Evolutionary conservation across 306 rosid species (phyloP).

Genomic region (Cajanus cajan): DNA sequence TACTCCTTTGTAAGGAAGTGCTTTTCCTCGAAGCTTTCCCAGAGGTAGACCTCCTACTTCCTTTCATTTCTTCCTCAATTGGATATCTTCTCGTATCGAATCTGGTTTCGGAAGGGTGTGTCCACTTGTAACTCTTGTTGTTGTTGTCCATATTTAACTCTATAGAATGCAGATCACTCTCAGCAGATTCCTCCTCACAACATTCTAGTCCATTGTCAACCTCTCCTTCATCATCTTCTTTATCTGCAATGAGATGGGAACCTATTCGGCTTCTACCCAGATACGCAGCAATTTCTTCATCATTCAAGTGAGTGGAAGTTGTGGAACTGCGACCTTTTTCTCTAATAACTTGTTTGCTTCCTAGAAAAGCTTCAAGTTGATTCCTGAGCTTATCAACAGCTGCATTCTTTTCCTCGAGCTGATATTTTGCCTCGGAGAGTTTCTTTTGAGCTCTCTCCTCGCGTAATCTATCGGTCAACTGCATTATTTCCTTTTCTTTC

Average conservation of each 20-base stretch:
- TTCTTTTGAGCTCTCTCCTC: constrained; percentile 85
- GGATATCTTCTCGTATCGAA: constrained; percentile 60
- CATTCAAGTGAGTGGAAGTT: constrained; percentile 55
- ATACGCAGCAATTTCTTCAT: constrained; percentile 65
- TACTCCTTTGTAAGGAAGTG: constrained; percentile 86
- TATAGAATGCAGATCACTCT: constrained; percentile 91
- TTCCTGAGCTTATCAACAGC: constrained; percentile 82
- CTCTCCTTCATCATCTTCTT: constrained; percentile 76
- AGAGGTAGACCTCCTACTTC: constrained; percentile 66
- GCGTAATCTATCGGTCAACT: constrained; percentile 53
- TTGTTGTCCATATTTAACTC: constrained; percentile 90
- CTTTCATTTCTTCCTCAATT: constrained; percentile 56
- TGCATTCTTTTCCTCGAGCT: constrained; percentile 69
- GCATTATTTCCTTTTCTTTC: constrained; percentile 81
- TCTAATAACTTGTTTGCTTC: constrained; percentile 58
- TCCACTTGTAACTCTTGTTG: constrained; percentile 72
- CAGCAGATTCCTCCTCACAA: constrained; percentile 73
- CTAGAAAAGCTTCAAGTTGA: constrained; percentile 88
- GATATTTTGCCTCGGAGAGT: constrained; percentile 69
- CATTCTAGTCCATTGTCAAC: constrained; percentile 73
- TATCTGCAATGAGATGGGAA: constrained; percentile 54
- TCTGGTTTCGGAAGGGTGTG: constrained; percentile 50
- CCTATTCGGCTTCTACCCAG: constrained; percentile 51
- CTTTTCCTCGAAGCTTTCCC: constrained; percentile 70
- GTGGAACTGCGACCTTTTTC: constrained; percentile 62